Evolutionary conservation across 768 basidiomycete species (phyloP).

Genomic region (Krasilnikovozyma curviuscula): DNA sequence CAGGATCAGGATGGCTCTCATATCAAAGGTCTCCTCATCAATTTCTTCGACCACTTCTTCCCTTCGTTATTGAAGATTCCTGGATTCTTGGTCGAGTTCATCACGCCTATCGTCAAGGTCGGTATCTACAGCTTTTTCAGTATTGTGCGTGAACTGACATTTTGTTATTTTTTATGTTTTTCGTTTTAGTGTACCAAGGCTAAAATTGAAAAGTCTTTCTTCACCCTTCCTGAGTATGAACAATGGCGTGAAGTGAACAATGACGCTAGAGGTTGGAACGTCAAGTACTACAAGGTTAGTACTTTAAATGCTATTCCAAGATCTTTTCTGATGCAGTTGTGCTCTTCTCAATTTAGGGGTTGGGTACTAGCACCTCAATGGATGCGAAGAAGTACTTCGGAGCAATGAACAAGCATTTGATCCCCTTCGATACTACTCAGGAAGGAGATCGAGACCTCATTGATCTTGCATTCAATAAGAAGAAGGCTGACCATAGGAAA

Average conservation of each 20-base stretch:
- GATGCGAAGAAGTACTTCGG: slow-evolving; percentile 88
- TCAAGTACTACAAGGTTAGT: slow-evolving; percentile 90
- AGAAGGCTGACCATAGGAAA: slow-evolving; percentile 94
- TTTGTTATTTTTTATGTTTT: neutral
- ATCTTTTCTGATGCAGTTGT: neutral
- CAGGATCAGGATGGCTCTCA: slow-evolving; percentile 99
- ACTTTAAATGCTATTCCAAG: neutral
- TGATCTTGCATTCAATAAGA: slow-evolving; percentile 98
- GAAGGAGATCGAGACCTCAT: slow-evolving; percentile 73
- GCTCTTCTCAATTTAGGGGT: slow-evolving; percentile 40
- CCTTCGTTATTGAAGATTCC: slow-evolving; percentile 80
- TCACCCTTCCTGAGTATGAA: slow-evolving; percentile 92
- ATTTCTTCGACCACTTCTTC: slow-evolving; percentile 91
- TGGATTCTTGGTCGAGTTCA: slow-evolving; percentile 89
- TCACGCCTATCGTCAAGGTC: slow-evolving; percentile 92
- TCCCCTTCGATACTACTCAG: slow-evolving; percentile 65
- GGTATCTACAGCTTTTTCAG: slow-evolving; percentile 17
- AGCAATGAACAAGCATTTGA: slow-evolving; percentile 80
- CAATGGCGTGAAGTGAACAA: slow-evolving; percentile 69
- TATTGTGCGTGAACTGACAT: neutral
- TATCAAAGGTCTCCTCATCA: slow-evolving; percentile 97
- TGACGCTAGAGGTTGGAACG: slow-evolving; percentile 57
- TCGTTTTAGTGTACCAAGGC: slow-evolving; percentile 49
- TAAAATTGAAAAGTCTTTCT: slow-evolving; percentile 62
- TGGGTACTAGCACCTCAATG: slow-evolving; percentile 75